phyloP scores from a whole-genome alignment of 371 early-diverging fungal genomes.

The Circinella minor region DNA sequence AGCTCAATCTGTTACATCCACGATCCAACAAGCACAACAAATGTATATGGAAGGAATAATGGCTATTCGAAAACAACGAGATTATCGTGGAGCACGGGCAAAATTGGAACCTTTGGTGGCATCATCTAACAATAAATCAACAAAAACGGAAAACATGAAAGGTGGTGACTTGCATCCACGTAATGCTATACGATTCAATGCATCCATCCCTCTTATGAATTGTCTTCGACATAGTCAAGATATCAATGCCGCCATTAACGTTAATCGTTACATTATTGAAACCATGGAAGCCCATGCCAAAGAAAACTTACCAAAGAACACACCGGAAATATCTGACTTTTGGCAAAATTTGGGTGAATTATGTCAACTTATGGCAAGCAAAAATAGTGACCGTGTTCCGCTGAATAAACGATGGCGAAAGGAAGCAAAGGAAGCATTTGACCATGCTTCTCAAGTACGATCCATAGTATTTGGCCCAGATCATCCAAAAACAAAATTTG shows the following conservation, averaged over 20 bases:
- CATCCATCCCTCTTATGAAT: constrained; percentile 62
- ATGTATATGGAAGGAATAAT: constrained; percentile 32
- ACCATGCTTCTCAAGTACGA: constrained; percentile 48
- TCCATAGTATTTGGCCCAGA: constrained; percentile 55
- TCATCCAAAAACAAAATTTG: constrained; percentile 46
- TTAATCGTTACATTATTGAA: constrained; percentile 56
- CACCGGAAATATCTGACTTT: constrained; percentile 67
- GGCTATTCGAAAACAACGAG: constrained; percentile 33
- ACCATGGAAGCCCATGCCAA: constrained; percentile 36
- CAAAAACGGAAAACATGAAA: background rate
- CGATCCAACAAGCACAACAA: constrained; percentile 46
- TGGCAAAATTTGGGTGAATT: constrained; percentile 66
- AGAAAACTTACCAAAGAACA: constrained; percentile 53
- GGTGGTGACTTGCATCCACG: constrained; percentile 36
- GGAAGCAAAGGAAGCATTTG: constrained; percentile 55
- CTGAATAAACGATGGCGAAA: constrained; percentile 45
- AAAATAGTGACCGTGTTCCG: constrained; percentile 30
- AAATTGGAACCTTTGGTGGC: constrained; percentile 25
- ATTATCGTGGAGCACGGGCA: constrained; percentile 36
- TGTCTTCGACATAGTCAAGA: constrained; percentile 54
- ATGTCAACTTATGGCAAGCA: constrained; percentile 48
- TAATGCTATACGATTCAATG: constrained; percentile 54
- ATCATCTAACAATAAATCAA: constrained; percentile 15
- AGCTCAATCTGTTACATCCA: constrained; percentile 31
- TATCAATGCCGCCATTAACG: constrained; percentile 57